These are phyloP conservation scores for Rugosomyces carneus DNA, from an alignment of 1,284 basidiomycete genomes.

Conservation along the genomic window DNA sequence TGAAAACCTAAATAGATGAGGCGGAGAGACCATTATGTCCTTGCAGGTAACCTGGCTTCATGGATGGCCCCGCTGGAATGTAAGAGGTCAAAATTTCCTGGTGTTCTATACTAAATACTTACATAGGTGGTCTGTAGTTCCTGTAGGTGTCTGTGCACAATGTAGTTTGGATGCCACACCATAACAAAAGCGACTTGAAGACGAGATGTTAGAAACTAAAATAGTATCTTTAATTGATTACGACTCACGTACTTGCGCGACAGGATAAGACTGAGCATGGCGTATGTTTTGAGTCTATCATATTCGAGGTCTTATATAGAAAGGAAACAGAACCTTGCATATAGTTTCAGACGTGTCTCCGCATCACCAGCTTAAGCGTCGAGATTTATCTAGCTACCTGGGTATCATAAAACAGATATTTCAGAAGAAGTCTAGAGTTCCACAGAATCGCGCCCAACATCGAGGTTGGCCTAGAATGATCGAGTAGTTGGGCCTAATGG, in stretches of 20 bases:
- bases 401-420: not conserved
- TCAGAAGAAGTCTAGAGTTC: not conserved
- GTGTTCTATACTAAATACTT: constrained; percentile 43
- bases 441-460: not conserved
- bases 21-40: not conserved
- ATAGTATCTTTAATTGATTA: not conserved
- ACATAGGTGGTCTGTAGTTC: constrained; percentile 22
- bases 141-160: constrained; percentile 23
- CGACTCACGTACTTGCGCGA: constrained; percentile 24
- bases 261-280: constrained; percentile 25
- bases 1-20: not conserved
- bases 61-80: not conserved
- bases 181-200: constrained; percentile 27
- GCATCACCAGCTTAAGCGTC: not conserved
- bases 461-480: not conserved
- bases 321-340: not conserved
- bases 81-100: constrained; percentile 43
- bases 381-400: not conserved
- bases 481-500: not conserved
- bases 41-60: constrained; percentile 1
- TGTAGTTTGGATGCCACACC: constrained; percentile 25
- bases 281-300: not conserved
- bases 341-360: not conserved
- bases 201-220: not conserved
- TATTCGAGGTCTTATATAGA: not conserved